Evolutionary conservation across 2,329 filamentous ascomycete species (phyloP).

Genomic region (Myriosclerotinia scirpicola): DNA sequence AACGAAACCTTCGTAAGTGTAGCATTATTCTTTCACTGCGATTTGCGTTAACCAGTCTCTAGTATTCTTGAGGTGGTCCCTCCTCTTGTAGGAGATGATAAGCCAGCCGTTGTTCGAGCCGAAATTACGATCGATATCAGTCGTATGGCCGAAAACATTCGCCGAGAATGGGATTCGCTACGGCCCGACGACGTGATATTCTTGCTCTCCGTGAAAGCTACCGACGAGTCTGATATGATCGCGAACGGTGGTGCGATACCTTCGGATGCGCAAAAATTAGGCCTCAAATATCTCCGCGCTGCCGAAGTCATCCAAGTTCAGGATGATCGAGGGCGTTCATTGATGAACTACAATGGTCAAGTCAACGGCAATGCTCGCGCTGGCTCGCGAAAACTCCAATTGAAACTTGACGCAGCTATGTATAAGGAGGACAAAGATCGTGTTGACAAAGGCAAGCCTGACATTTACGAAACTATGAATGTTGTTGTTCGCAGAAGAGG

Average conservation of each 20-base stretch:
- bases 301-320: constrained; percentile 84
- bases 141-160: constrained; percentile 71
- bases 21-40: not conserved
- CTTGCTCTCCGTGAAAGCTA: constrained; percentile 71
- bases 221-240: constrained; percentile 49
- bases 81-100: constrained; percentile 76
- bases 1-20: constrained; percentile 64
- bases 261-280: constrained; percentile 59
- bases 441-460: constrained; percentile 63
- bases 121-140: constrained; percentile 85
- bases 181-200: constrained; percentile 88
- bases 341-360: constrained; percentile 63
- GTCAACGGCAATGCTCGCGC: constrained; percentile 63
- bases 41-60: constrained; percentile 27
- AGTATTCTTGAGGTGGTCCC: constrained; percentile 81
- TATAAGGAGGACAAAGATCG: constrained; percentile 76
- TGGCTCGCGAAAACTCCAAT: constrained; percentile 66
- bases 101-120: constrained; percentile 80
- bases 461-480: constrained; percentile 84
- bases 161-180: constrained; percentile 86
- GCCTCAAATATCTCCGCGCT: constrained; percentile 70
- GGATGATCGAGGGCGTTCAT: constrained; percentile 76
- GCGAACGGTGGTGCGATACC: constrained; percentile 54
- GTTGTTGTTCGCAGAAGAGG: constrained; percentile 78
- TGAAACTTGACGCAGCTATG: constrained; percentile 76